Percentiles rank a stretch among this genome's conserved stretches.
phyloP scores from a whole-genome alignment of 768 basidiomycete genomes.

The Trametes punicea region DNA sequence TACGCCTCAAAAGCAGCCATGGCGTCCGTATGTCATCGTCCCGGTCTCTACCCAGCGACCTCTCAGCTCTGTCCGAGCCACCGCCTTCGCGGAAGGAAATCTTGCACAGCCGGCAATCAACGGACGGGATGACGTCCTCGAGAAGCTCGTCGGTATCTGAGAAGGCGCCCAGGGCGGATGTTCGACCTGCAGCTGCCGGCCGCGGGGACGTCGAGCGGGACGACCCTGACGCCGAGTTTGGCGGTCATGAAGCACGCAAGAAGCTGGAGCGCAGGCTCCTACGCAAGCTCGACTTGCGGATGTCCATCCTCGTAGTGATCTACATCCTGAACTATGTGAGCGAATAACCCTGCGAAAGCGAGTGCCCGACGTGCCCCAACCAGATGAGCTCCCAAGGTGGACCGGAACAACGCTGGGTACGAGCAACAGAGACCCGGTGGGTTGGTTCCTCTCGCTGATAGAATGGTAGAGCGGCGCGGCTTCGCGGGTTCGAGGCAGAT shows the following conservation, averaged over 20 bases:
- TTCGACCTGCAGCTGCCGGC: neutral
- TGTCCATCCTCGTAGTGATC: constrained; percentile 42
- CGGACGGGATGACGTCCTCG: constrained; percentile 3
- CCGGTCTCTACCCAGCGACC: neutral
- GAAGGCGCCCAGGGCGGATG: constrained; percentile 8
- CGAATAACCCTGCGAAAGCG: neutral
- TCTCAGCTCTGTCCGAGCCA: neutral
- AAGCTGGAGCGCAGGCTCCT: constrained; percentile 42
- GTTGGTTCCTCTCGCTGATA: neutral
- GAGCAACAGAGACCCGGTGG: neutral
- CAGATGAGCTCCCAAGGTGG: constrained; percentile 42
- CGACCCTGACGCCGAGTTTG: constrained; percentile 35
- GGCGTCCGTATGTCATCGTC: neutral
- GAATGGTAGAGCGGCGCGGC: constrained; percentile 56
- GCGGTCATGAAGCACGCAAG: constrained; percentile 35
- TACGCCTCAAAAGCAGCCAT: constrained; percentile 7
- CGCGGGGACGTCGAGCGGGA: constrained; percentile 9
- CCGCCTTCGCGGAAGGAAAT: neutral
- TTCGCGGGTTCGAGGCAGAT: constrained; percentile 69
- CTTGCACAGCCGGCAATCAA: neutral
- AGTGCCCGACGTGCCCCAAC: neutral
- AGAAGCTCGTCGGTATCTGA: constrained; percentile 9
- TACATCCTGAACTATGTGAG: constrained; percentile 48
- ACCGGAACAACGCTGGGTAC: constrained; percentile 69
- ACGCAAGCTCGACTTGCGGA: constrained; percentile 42